phyloP scores from a whole-genome alignment of 2,329 filamentous ascomycete species.

The Sclerotinia spermophila region DNA sequence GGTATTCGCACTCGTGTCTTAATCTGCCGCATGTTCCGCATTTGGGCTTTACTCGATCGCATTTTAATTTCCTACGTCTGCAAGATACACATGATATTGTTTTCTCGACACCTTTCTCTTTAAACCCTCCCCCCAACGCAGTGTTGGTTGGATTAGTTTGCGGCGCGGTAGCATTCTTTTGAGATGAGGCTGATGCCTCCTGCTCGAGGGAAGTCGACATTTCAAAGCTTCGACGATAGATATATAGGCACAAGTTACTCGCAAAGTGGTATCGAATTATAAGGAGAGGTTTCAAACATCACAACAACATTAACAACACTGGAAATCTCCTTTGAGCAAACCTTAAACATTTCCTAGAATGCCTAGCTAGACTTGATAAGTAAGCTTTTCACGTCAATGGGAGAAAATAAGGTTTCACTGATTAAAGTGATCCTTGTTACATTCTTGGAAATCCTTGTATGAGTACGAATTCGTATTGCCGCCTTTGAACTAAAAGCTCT shows the following conservation, averaged over 20 bases:
- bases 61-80: slow-evolving; percentile 79
- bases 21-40: slow-evolving; percentile 77
- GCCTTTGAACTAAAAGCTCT: not conserved
- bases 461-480: not conserved
- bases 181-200: not conserved
- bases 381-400: not conserved
- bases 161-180: not conserved
- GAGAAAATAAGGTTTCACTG: not conserved
- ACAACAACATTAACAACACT: not conserved
- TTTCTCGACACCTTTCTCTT: slow-evolving; percentile 38
- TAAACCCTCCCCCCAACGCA: not conserved
- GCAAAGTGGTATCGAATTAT: not conserved
- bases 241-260: not conserved
- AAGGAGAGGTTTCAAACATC: not conserved
- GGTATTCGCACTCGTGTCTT: slow-evolving; percentile 77
- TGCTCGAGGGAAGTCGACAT: slow-evolving; percentile 14
- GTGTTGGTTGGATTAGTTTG: not conserved
- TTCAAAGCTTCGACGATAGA: not conserved
- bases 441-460: not conserved
- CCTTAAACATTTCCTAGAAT: not conserved
- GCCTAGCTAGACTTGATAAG: not conserved
- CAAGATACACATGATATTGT: slow-evolving; percentile 81
- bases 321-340: not conserved
- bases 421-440: not conserved
- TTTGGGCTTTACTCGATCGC: slow-evolving; percentile 74